A percentile compares a stretch with the other conserved stretches of the same genome.
phyloP scores from a whole-genome alignment of 164 flowering plant genomes.

The Berberis vulgaris region DNA sequence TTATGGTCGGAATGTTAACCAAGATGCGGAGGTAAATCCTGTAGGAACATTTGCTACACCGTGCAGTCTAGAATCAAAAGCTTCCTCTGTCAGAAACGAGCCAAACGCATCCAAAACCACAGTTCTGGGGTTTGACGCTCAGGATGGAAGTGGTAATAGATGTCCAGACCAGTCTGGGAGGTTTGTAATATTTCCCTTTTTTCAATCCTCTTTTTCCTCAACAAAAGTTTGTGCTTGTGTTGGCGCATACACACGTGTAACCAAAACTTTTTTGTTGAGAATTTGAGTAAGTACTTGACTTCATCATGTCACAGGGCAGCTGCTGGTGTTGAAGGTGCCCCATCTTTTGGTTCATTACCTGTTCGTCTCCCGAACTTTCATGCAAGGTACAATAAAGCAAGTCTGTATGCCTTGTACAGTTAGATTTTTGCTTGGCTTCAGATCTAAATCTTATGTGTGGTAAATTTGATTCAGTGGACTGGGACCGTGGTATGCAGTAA shows the following conservation, averaged over 20 bases:
- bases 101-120: conserved; percentile 5
- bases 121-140: conserved; percentile 15
- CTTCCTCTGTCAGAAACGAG: conserved; percentile 11
- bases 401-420: conserved; percentile 1
- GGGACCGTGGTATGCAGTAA: conserved; percentile 82
- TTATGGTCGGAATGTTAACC: conserved; percentile 34
- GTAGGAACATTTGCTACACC: conserved; percentile 13
- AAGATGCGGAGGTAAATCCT: conserved; percentile 17
- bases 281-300: not conserved
- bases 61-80: conserved; percentile 10
- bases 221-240: not conserved
- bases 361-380: conserved; percentile 78
- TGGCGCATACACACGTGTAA: not conserved
- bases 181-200: conserved; percentile 18
- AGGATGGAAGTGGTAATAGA: not conserved
- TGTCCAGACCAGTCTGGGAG: conserved; percentile 19
- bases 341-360: conserved; percentile 36
- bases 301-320: conserved; percentile 27
- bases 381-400: conserved; percentile 51
- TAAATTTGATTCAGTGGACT: conserved; percentile 38
- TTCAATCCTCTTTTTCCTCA: too few relatives aligned
- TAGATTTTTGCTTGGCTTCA: not conserved
- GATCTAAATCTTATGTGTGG: not conserved
- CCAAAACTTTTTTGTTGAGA: not conserved
- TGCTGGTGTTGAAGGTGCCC: conserved; percentile 38